Evolutionary conservation across 306 rosid species (phyloP), one percentile per base, ranked within the genome.

Genomic region (Canavalia gladiata): DNA sequence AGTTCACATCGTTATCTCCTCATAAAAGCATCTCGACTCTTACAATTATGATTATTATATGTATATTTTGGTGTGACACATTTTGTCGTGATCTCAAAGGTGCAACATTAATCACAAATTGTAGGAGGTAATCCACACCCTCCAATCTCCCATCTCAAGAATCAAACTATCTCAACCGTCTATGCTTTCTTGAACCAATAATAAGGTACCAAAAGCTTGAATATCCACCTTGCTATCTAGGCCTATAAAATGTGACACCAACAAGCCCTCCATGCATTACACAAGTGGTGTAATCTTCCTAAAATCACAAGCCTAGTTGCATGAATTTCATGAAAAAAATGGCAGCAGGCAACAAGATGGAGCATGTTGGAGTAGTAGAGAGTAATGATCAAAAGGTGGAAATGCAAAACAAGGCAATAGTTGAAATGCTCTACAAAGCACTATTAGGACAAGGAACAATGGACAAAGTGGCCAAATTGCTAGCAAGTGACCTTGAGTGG

Each of bases 401-500:
- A 74, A 50, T 43, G 18, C 82, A 83, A 50, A 91, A 91, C 89
- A 89, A 86, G 77, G 81, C 86, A 5, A 79, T 30, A 4, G 90
- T 90, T 68, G 90, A 86, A 34, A 67, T 80, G 33, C 87, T 95
- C 13, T 95, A 95, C 89, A 86, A 89, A 86, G 90, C 91, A 30
- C 77, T 95, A 3, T 60, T 84, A 62, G 86, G 89, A 1, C 52
- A 83, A 31, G 92, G 85, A 10, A 59, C 82, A 42, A 83, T 83
- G 35, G 88, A 74, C 8, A 55, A 65, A 1, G 91, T 88, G 64
- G 70, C 90, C 4, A 76, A 80, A 69, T 81, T 93, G 66, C 78
- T 93, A 35, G 94, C 95, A 7, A 77, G 84, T 56, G 99, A 93
- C 74, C 90, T 95, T 2, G 99, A 91, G 59, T 95, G 91, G 91